These are phyloP conservation scores for Hyaloperonospora brassicae DNA, from an alignment of 352 stramenopile species.

Conservation along the genomic window DNA sequence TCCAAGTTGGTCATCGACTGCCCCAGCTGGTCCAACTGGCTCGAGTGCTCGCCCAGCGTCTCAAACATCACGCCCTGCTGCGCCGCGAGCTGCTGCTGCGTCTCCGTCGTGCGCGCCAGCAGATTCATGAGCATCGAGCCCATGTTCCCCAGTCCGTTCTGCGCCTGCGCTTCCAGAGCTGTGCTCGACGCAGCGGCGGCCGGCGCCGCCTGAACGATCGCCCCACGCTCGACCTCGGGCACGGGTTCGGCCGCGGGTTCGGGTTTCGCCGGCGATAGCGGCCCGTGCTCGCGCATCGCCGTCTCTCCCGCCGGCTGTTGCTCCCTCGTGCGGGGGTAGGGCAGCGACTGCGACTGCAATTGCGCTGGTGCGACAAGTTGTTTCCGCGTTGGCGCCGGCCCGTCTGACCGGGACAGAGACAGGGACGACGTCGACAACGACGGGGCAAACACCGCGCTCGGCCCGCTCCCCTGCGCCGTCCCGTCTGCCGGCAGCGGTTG, in stretches of 20 bases:
- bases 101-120: slow-evolving; percentile 74
- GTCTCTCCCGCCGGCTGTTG: slow-evolving; percentile 54
- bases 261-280: slow-evolving; percentile 26
- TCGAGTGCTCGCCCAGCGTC: slow-evolving; percentile 75
- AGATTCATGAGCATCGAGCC: slow-evolving; percentile 86
- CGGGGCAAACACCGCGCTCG: too few species aligned
- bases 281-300: slow-evolving; percentile 38
- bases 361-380: slow-evolving; percentile 23
- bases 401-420: background rate
- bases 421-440: too few species aligned
- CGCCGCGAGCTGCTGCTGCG: slow-evolving; percentile 76
- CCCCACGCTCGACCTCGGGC: slow-evolving; percentile 19
- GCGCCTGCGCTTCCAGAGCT: slow-evolving; percentile 55
- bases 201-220: slow-evolving; percentile 35
- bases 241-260: slow-evolving; percentile 13
- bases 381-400: slow-evolving; percentile 2
- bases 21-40: slow-evolving; percentile 65
- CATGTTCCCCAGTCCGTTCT: slow-evolving; percentile 73
- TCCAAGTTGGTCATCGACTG: slow-evolving; percentile 71
- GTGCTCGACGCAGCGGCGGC: slow-evolving; percentile 37
- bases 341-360: slow-evolving; percentile 10
- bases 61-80: slow-evolving; percentile 85
- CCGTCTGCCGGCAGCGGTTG: too few species aligned
- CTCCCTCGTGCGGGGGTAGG: too few species aligned
- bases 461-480: too few species aligned